These are phyloP conservation scores for Coemansia sp. DNA, from an alignment of 192 early-diverging fungal species.

Conservation along the genomic window DNA sequence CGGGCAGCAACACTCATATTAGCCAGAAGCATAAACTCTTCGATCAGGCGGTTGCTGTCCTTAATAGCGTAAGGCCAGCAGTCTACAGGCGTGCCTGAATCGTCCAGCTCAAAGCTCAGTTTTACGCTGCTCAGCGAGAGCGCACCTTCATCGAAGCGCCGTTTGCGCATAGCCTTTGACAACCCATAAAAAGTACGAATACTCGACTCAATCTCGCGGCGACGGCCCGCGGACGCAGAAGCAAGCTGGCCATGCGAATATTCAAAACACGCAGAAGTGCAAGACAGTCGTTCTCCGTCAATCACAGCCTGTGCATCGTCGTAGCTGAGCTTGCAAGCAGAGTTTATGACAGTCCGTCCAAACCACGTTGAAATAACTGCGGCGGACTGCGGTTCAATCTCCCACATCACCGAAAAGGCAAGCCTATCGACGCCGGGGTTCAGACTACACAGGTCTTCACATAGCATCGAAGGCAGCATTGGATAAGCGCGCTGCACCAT, in stretches of 20 bases:
- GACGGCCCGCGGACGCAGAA: conserved; percentile 14
- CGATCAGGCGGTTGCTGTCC: conserved; percentile 92
- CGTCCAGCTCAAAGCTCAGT: conserved; percentile 90
- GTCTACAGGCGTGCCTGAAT: conserved; percentile 80
- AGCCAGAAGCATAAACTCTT: conserved; percentile 88
- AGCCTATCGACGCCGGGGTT: conserved; percentile 86
- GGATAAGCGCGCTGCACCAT: conserved; percentile 87
- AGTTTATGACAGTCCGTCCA: conserved; percentile 85
- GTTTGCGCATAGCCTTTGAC: conserved; percentile 58
- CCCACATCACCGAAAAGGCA: conserved; percentile 73
- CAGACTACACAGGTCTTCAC: conserved; percentile 79
- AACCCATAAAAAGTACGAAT: conserved; percentile 58
- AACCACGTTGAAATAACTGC: conserved; percentile 76
- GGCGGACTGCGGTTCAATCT: conserved; percentile 62
- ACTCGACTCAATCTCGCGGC: conserved; percentile 54
- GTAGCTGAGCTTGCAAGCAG: conserved; percentile 90
- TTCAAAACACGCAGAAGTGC: conserved; percentile 17
- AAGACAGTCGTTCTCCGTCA: conserved; percentile 38
- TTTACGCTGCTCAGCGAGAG: conserved; percentile 88
- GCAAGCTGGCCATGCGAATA: conserved; percentile 9
- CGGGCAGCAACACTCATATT: conserved; percentile 93
- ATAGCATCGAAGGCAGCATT: conserved; percentile 90
- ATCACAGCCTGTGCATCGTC: conserved; percentile 89
- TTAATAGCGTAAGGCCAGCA: conserved; percentile 56
- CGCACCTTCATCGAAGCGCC: conserved; percentile 76